A percentile compares a stretch with the other conserved stretches of the same genome.
phyloP scores from a whole-genome alignment of 2,329 filamentous ascomycete species.

The Rhynchosporium secalis region DNA sequence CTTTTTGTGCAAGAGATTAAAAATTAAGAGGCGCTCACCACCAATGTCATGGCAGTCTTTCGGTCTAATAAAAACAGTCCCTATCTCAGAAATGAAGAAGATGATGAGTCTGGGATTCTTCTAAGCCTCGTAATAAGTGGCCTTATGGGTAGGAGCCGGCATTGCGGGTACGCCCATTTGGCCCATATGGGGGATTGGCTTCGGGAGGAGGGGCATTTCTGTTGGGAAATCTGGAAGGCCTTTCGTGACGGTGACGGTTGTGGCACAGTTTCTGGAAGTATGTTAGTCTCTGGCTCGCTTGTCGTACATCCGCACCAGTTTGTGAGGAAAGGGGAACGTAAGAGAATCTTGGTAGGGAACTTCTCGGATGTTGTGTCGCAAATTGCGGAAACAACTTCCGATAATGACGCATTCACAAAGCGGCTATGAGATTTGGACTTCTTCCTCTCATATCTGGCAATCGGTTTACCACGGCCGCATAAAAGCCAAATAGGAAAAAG shows the following conservation, averaged over 20 bases:
- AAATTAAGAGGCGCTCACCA: neutral
- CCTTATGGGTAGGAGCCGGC: neutral
- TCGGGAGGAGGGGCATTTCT: neutral
- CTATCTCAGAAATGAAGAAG: no score
- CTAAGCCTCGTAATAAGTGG: neutral
- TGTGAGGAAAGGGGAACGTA: neutral
- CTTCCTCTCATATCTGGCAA: neutral
- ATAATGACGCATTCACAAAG: no score
- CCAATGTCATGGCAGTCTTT: neutral
- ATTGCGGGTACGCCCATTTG: neutral
- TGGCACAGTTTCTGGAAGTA: constrained; percentile 1
- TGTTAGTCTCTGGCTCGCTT: neutral
- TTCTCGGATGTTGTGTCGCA: no score
- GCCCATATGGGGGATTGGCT: constrained; percentile 7
- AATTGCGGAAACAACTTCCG: no score
- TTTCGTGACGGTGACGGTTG: neutral
- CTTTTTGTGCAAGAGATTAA: no score
- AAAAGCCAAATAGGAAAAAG: neutral
- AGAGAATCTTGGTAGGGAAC: no score
- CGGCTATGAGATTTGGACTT: no score
- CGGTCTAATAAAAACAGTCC: no score
- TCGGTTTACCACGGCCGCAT: neutral
- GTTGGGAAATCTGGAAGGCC: constrained; percentile 3
- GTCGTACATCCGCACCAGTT: neutral
- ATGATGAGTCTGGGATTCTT: neutral